Percentiles rank a stretch among this genome's conserved stretches.
Evolutionary conservation across 2,329 filamentous ascomycete species (phyloP).

Genomic region (Trichoderma polysporum): DNA sequence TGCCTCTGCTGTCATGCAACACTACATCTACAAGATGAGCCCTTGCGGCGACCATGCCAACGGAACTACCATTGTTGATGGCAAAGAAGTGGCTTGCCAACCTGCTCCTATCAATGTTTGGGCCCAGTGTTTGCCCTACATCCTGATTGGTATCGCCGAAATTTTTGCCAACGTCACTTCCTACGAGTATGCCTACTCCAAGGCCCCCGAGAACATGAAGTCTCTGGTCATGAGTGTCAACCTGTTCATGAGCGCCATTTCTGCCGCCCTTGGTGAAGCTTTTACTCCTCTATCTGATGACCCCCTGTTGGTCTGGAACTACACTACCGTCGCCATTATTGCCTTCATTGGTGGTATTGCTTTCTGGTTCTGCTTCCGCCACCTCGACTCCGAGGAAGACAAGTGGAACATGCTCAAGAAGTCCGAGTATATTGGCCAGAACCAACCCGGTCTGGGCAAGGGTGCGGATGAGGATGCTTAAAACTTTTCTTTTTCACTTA

Average conservation of each 20-base stretch:
- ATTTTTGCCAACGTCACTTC: conserved; percentile 58
- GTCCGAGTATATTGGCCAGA: conserved; percentile 43
- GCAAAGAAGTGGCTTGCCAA: conserved; percentile 46
- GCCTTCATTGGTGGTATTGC: conserved; percentile 60
- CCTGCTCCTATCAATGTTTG: conserved; percentile 65
- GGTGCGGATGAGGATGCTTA: conserved; percentile 14
- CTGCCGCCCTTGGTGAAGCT: conserved; percentile 68
- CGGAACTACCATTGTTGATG: conserved; percentile 26
- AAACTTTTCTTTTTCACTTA: background rate
- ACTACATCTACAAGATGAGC: conserved; percentile 63
- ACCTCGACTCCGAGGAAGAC: conserved; percentile 68
- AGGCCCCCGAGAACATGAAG: conserved; percentile 78
- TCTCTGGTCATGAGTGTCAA: conserved; percentile 70
- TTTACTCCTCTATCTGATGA: conserved; percentile 61
- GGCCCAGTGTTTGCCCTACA: conserved; percentile 53
- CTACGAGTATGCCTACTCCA: conserved; percentile 75
- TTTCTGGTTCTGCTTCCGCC: conserved; percentile 68
- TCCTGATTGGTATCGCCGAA: conserved; percentile 52
- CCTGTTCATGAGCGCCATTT: conserved; percentile 69
- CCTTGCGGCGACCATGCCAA: conserved; percentile 59
- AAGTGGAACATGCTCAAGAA: conserved; percentile 61
- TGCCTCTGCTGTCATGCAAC: conserved; percentile 55
- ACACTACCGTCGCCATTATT: conserved; percentile 61
- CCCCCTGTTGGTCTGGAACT: conserved; percentile 71
- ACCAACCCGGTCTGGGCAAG: conserved; percentile 37